phyloP scores from a whole-genome alignment of 495 filamentous ascomycete genomes.

The Xylaria venustula region DNA sequence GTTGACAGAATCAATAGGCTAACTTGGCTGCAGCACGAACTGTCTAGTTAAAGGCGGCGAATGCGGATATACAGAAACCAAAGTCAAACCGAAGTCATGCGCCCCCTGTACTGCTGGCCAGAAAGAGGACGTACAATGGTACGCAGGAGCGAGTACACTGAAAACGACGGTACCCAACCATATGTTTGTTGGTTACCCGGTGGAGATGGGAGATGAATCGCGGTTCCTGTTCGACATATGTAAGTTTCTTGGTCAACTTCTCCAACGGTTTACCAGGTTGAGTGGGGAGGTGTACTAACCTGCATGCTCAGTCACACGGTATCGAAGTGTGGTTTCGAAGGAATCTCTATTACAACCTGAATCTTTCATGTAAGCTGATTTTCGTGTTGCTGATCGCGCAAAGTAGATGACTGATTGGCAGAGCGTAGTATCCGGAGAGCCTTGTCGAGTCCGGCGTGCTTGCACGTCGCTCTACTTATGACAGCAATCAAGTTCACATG shows the following conservation, averaged over 20 bases:
- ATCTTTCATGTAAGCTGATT: conserved; percentile 9
- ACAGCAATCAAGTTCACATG: conserved; percentile 23
- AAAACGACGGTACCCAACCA: conserved; percentile 15
- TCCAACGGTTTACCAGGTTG: not conserved
- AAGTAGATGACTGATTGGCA: not conserved
- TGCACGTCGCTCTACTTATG: conserved; percentile 18
- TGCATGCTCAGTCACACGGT: conserved; percentile 4
- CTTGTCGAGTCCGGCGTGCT: conserved; percentile 15
- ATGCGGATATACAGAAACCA: conserved; percentile 27
- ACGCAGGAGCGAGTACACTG: conserved; percentile 12
- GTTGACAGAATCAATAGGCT: not conserved
- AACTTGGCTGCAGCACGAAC: conserved; percentile 23
- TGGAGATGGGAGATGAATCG: conserved; percentile 18
- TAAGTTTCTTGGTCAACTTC: not conserved
- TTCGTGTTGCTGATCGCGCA: not conserved
- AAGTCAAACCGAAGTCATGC: conserved; percentile 5
- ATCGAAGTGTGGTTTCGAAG: conserved; percentile 15
- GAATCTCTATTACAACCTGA: conserved; percentile 10
- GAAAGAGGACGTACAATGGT: conserved; percentile 4
- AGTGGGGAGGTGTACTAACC: not conserved
- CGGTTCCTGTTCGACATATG: conserved; percentile 16
- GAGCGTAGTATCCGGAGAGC: conserved; percentile 11
- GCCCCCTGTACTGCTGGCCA: not conserved
- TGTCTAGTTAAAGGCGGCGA: conserved; percentile 35
- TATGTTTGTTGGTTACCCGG: conserved; percentile 16